These are phyloP conservation scores for Kalanchoe fedtschenkoi DNA, from an alignment of 164 flowering plant species.

Conservation along the genomic window DNA sequence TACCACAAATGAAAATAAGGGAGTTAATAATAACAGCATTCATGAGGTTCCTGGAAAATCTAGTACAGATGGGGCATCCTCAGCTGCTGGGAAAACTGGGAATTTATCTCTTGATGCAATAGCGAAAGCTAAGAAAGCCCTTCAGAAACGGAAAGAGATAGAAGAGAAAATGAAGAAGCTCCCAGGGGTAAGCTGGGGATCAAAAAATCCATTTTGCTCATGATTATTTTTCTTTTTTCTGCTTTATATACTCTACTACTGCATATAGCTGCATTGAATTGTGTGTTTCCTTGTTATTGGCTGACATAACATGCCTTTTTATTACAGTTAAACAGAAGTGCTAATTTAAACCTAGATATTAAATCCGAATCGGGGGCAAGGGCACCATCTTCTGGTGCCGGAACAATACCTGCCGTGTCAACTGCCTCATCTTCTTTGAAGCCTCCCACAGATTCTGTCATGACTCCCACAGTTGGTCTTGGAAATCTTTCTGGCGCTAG, in stretches of 20 bases:
- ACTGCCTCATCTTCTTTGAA: not conserved
- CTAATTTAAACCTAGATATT: slow-evolving; percentile 26
- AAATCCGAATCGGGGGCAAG: slow-evolving; percentile 18
- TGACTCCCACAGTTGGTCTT: slow-evolving; percentile 26
- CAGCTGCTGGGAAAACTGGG: slow-evolving; percentile 76
- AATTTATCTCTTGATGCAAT: slow-evolving; percentile 82
- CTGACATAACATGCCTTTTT: not conserved
- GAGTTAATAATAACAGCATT: slow-evolving; percentile 96
- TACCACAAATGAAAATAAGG: slow-evolving; percentile 98
- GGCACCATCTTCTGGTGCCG: slow-evolving; percentile 11
- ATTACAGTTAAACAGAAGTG: slow-evolving; percentile 52
- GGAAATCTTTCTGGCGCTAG: slow-evolving; percentile 42
- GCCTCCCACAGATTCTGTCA: slow-evolving; percentile 10
- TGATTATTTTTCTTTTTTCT: not conserved
- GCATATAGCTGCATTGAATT: not conserved
- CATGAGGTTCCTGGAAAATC: slow-evolving; percentile 99
- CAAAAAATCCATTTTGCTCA: not conserved
- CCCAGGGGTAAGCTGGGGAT: slow-evolving; percentile 46
- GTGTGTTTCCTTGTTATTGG: not conserved
- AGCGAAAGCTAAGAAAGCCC: slow-evolving; percentile 83
- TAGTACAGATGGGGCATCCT: slow-evolving; percentile 96
- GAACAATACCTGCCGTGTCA: not conserved
- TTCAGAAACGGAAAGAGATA: slow-evolving; percentile 80
- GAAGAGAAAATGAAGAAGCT: slow-evolving; percentile 78
- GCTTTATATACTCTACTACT: not conserved